Percentiles rank a stretch among this genome's conserved stretches.
Evolutionary conservation across 2,329 filamentous ascomycete genomes (phyloP).

Genomic region (Ophiostoma sp.): DNA sequence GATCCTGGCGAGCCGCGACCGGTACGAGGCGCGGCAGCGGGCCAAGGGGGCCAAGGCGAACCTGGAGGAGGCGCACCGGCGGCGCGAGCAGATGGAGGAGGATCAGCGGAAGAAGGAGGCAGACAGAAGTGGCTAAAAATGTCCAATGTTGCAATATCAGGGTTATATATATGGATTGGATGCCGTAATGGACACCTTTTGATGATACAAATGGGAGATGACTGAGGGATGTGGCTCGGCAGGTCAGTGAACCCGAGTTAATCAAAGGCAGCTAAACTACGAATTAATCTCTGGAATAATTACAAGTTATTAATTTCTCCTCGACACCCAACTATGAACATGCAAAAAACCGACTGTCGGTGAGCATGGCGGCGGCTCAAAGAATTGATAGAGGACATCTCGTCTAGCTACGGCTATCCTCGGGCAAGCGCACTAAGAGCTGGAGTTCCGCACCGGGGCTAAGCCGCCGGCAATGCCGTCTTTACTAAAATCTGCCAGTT

Average conservation of each 20-base stretch:
- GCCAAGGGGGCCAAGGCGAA: constrained; percentile 83
- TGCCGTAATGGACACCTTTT: neutral
- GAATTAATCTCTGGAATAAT: no score
- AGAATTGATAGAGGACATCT: neutral
- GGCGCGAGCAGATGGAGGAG: constrained; percentile 58
- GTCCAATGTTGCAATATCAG: neutral
- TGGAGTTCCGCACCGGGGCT: constrained; percentile 6
- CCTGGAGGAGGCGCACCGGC: constrained; percentile 61
- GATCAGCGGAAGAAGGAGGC: constrained; percentile 42
- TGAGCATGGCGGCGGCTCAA: neutral
- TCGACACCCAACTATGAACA: no score
- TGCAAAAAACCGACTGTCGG: neutral
- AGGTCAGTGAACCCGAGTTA: no score
- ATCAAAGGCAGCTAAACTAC: no score
- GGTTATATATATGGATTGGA: neutral
- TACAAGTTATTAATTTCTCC: neutral
- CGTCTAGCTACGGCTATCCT: constrained; percentile 21
- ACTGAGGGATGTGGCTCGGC: no score
- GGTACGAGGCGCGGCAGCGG: constrained; percentile 87
- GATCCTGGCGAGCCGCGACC: constrained; percentile 78
- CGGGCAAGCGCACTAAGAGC: constrained; percentile 12
- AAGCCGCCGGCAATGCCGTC: neutral
- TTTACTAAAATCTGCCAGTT: neutral
- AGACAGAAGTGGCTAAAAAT: neutral
- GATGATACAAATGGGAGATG: no score